Base-by-base conservation (phyloP, 257 asterid genomes). In the Coffea canephora region DNA sequence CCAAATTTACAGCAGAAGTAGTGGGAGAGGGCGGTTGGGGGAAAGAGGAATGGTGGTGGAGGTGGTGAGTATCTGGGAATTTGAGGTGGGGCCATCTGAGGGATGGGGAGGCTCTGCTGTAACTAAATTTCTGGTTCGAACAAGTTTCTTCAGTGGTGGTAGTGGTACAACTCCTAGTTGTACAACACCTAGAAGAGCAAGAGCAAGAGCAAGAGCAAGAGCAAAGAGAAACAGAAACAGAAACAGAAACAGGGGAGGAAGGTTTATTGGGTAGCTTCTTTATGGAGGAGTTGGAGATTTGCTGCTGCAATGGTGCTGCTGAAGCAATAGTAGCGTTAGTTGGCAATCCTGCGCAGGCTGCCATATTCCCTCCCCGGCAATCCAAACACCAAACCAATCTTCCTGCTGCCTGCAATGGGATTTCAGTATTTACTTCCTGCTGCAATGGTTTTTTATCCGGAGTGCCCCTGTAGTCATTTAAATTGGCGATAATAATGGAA, bases 1-100 rank as follows among this genome's bases (percentile, higher is more conserved):
- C 31, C 31, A 74, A 12, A 72, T 74, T 39, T 27, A 75, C 62
- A 73, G 71, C 70, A 85, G 34, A 86, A 54, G 59, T 54, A 54
- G 21, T 48, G 61, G 78, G 71, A 9, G 85, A 71, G 39, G 80
- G 76, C 59, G 77, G 72, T 59, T 78, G 52, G 13, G 80, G 64
- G 81, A 83, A 83, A 5, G 67, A 77, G 75, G 82, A 27, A 27
- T 27, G 79, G 31, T 61, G 85, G 49, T 78, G 55, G 15, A 0
- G 25, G 3, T 79, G 88, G 74, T 83, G 80, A 36, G 27, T 27
- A 0, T 90, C 97, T 0, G 61, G 67, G 80, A 91, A 88, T 82
- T 87, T 90, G 85, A 92, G 86, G 91, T 93, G 96, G 71, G 99
- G 98, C 98, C 98, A 95, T 85, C 99, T 93, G 23, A 90, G 89